phyloP scores from a whole-genome alignment of 2,329 filamentous ascomycete species.

The Curvularia sp. region DNA sequence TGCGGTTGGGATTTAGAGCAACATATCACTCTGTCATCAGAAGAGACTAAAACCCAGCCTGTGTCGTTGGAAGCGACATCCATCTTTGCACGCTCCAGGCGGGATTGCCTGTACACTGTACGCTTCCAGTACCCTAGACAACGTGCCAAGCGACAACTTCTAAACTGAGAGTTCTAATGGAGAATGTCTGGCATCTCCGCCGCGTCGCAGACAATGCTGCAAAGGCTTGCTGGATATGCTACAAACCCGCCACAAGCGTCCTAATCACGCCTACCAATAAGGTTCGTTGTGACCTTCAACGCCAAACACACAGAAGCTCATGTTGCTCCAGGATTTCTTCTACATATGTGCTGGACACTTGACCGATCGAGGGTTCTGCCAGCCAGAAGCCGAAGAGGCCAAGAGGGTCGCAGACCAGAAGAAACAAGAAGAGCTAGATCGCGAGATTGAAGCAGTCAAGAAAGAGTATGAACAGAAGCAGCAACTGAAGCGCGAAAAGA shows the following conservation, averaged over 20 bases:
- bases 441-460: conserved; percentile 59
- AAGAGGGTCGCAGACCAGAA: conserved; percentile 63
- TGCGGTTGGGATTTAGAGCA: neutral
- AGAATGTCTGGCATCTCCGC: conserved; percentile 84
- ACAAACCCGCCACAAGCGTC: conserved; percentile 84
- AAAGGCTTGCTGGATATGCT: conserved; percentile 90
- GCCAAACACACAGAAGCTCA: neutral
- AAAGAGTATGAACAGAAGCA: conserved; percentile 61
- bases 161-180: conserved; percentile 52
- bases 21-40: neutral
- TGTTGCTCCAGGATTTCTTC: conserved; percentile 75
- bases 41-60: neutral
- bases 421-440: conserved; percentile 58
- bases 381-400: conserved; percentile 73
- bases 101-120: neutral
- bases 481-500: conserved; percentile 63
- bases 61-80: neutral
- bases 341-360: conserved; percentile 86
- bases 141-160: neutral
- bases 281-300: conserved; percentile 58
- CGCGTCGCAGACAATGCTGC: conserved; percentile 84
- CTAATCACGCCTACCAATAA: conserved; percentile 89
- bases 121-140: neutral
- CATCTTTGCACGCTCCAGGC: neutral
- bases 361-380: conserved; percentile 81